A percentile compares a stretch with the other conserved stretches of the same genome.
phyloP scores from a whole-genome alignment of 2,329 filamentous ascomycete genomes.

The Arthrobotrys sphaeroides region DNA sequence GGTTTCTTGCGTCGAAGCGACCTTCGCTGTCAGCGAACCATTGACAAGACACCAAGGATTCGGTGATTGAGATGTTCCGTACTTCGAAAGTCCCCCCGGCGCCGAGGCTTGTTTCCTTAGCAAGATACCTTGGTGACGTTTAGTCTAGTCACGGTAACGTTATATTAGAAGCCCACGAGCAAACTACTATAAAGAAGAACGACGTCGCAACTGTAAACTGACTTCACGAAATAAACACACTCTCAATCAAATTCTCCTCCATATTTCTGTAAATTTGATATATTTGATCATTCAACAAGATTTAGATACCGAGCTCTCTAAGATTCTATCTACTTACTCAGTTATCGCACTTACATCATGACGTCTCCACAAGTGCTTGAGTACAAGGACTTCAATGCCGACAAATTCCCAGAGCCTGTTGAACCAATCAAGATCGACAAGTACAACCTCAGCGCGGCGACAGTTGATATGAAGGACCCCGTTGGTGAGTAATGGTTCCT shows the following conservation, averaged over 20 bases:
- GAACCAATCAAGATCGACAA: slow-evolving; percentile 49
- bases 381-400: slow-evolving; percentile 53
- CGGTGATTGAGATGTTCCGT: background rate
- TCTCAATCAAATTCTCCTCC: too few relatives aligned
- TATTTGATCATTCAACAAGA: too few relatives aligned
- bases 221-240: too few relatives aligned
- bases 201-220: too few relatives aligned
- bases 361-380: slow-evolving; percentile 6
- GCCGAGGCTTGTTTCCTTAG: background rate
- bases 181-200: background rate
- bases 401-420: slow-evolving; percentile 54
- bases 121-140: too few relatives aligned
- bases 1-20: background rate
- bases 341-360: slow-evolving; percentile 15
- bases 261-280: too few relatives aligned
- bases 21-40: background rate
- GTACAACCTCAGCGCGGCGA: slow-evolving; percentile 41
- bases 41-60: background rate
- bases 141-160: too few relatives aligned
- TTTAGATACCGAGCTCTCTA: too few relatives aligned
- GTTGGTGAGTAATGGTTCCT: slow-evolving; percentile 14
- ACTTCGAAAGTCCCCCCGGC: background rate
- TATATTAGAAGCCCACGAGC: background rate
- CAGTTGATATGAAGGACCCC: slow-evolving; percentile 52
- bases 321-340: background rate